Percentiles rank a stretch among this genome's conserved stretches.
These are phyloP conservation scores for Hirsutella thompsonii DNA, from an alignment of 2,329 filamentous ascomycete genomes.

Conservation along the genomic window DNA sequence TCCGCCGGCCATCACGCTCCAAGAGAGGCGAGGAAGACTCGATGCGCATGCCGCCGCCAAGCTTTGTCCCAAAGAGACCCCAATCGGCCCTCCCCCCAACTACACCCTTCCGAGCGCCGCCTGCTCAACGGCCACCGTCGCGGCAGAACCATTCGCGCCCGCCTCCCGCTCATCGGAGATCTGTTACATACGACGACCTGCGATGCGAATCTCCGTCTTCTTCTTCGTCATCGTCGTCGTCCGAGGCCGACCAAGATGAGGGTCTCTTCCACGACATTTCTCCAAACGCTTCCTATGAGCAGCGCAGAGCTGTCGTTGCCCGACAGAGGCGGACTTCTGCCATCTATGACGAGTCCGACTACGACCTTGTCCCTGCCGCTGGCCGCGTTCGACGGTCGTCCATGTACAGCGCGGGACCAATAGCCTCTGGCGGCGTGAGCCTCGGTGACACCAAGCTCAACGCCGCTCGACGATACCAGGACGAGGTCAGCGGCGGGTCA, in stretches of 20 bases:
- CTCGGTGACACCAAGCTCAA: slow-evolving; percentile 25
- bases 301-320: slow-evolving; percentile 16
- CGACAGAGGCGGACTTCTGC: slow-evolving; percentile 21
- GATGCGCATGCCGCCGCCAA: slow-evolving; percentile 35
- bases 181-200: slow-evolving; percentile 15
- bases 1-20: slow-evolving; percentile 28
- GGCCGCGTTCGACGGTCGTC: slow-evolving; percentile 25
- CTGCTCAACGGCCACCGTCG: slow-evolving; percentile 10
- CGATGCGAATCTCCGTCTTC: no score
- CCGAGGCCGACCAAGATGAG: slow-evolving; percentile 8
- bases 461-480: slow-evolving; percentile 33
- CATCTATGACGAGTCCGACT: slow-evolving; percentile 24
- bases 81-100: slow-evolving; percentile 18
- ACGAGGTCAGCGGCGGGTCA: slow-evolving; percentile 32
- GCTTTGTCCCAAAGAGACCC: slow-evolving; percentile 18
- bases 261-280: slow-evolving; percentile 25
- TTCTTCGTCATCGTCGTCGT: neutral
- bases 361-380: slow-evolving; percentile 26
- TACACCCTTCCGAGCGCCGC: slow-evolving; percentile 16
- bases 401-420: slow-evolving; percentile 23
- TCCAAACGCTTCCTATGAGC: slow-evolving; percentile 19
- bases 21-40: slow-evolving; percentile 31
- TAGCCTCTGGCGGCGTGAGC: slow-evolving; percentile 19
- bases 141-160: slow-evolving; percentile 17
- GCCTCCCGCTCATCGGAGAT: slow-evolving; percentile 13